Conservation (phyloP, 305 asterid species). For the Solanum hybrid region DNA sequence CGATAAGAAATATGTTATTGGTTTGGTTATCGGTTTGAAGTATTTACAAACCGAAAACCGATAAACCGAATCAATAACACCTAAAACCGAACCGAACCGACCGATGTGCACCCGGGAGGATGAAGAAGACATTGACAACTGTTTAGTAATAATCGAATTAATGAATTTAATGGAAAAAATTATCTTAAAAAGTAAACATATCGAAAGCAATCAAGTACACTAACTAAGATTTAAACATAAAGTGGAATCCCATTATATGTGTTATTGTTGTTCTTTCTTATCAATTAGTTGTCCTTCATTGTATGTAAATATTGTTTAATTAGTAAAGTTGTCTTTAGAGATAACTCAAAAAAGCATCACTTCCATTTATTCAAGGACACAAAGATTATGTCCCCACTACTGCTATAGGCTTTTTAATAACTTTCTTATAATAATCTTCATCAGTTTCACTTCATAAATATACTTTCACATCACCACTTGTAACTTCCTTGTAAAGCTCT, state of each 20-base stretch:
- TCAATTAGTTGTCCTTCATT: slow-evolving; percentile 43
- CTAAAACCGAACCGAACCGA: too few species aligned
- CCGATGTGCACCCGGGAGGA: background rate
- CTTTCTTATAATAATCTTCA: slow-evolving; percentile 12
- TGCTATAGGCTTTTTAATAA: slow-evolving; percentile 1
- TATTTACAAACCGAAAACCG: too few species aligned
- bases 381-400: slow-evolving; percentile 33
- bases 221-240: slow-evolving; percentile 18
- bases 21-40: too few species aligned
- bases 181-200: background rate
- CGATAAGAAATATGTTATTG: too few species aligned
- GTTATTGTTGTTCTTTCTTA: slow-evolving; percentile 28
- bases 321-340: slow-evolving; percentile 25
- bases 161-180: background rate
- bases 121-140: background rate
- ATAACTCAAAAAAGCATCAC: slow-evolving; percentile 19
- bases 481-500: slow-evolving; percentile 3
- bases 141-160: background rate
- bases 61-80: too few species aligned
- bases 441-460: background rate
- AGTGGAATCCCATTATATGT: slow-evolving; percentile 21
- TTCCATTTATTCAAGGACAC: slow-evolving; percentile 36
- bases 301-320: background rate
- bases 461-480: background rate
- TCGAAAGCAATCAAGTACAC: slow-evolving; percentile 16